A percentile compares a stretch with the other conserved stretches of the same genome.
Conservation (phyloP, 305 asterid species). For the Andrographis paniculata region DNA sequence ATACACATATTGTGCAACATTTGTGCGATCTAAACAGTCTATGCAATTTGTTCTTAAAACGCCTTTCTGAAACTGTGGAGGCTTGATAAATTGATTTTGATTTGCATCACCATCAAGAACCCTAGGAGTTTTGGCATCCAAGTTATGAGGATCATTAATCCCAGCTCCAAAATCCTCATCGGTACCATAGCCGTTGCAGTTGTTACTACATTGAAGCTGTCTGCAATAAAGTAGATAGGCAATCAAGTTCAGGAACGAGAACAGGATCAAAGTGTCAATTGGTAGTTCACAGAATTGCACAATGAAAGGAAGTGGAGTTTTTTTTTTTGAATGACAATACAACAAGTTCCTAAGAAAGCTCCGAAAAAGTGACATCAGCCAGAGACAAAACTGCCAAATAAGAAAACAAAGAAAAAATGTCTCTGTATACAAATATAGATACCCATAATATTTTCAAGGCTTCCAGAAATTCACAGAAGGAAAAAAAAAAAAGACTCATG, state of each 20-base stretch:
- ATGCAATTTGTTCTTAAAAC: slow-evolving; percentile 90
- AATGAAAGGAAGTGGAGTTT: too few relatives aligned
- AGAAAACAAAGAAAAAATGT: background rate
- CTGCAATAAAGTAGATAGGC: slow-evolving; percentile 25
- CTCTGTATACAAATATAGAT: background rate
- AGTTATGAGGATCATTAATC: slow-evolving; percentile 16
- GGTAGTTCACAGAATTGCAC: slow-evolving; percentile 1
- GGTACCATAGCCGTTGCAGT: slow-evolving; percentile 26
- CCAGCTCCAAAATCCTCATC: slow-evolving; percentile 24
- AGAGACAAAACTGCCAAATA: background rate
- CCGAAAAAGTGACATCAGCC: background rate
- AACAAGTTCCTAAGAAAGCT: background rate
- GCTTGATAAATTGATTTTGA: slow-evolving; percentile 26
- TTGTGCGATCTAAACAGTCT: slow-evolving; percentile 95
- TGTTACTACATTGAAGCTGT: slow-evolving; percentile 32
- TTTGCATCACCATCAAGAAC: slow-evolving; percentile 17
- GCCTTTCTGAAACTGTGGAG: slow-evolving; percentile 65
- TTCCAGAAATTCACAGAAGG: background rate
- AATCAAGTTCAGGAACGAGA: slow-evolving; percentile 6
- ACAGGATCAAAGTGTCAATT: background rate
- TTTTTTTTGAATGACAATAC: background rate
- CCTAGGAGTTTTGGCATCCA: slow-evolving; percentile 19
- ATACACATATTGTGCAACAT: slow-evolving; percentile 83
- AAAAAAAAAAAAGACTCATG: too few relatives aligned
- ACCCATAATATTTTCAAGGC: background rate